phyloP scores from a whole-genome alignment of 768 basidiomycete genomes.

The Amanita fuliginea region DNA sequence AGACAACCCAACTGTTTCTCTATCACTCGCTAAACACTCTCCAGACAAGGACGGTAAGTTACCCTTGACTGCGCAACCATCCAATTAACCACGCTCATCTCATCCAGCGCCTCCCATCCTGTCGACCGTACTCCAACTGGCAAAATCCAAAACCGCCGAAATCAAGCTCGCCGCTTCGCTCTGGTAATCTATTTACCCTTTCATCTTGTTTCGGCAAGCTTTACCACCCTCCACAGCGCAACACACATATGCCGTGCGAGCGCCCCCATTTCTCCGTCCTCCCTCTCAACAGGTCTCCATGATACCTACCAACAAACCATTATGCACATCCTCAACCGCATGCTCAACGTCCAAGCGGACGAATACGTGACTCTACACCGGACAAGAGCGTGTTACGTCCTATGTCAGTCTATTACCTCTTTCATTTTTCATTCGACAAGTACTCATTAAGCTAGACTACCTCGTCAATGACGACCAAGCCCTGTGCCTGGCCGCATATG shows the following conservation, averaged over 20 bases:
- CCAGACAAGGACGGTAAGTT: constrained; percentile 28
- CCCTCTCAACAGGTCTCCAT: constrained; percentile 2
- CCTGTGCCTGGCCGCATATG: constrained; percentile 57
- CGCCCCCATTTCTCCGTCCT: constrained; percentile 13
- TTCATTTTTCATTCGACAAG: neutral
- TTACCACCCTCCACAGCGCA: constrained; percentile 25
- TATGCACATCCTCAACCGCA: constrained; percentile 59
- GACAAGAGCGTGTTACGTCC: constrained; percentile 64
- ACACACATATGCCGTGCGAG: constrained; percentile 52
- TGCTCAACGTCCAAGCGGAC: constrained; percentile 30
- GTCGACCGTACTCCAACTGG: constrained; percentile 33
- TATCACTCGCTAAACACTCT: constrained; percentile 30
- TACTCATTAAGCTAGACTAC: constrained; percentile 27
- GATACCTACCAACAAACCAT: constrained; percentile 42
- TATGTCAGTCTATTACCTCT: constrained; percentile 33
- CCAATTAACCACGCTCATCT: neutral
- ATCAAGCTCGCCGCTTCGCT: constrained; percentile 63
- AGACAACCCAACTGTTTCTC: constrained; percentile 47
- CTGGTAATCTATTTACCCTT: constrained; percentile 32
- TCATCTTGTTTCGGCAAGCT: neutral
- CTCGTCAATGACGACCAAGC: constrained; percentile 62
- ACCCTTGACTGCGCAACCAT: neutral
- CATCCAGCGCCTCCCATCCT: constrained; percentile 27
- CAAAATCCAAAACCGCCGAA: constrained; percentile 47
- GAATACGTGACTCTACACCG: constrained; percentile 28